Evolutionary conservation across 1,139 yeast genomes (phyloP), one percentile per base, ranked within the genome.

Genomic region (Pichia norvegensis): DNA sequence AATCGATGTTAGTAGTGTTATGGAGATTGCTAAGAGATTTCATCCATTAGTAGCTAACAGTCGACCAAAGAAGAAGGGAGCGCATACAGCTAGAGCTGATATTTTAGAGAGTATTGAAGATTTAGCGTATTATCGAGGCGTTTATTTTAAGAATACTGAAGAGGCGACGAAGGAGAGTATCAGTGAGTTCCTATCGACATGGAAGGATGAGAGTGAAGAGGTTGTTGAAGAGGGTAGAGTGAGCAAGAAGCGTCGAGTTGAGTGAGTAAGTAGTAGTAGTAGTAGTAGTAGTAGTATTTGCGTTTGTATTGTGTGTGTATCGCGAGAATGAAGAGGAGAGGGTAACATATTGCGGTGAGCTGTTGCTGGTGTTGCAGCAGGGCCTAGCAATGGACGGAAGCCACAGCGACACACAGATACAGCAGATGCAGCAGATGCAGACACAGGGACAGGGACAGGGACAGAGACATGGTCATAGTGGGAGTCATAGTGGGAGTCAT

Each of bases 81-180:
- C 72, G 1, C 99, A 94, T 62, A 90, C 97, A 0, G 98, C 98
- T 0, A 76, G 76, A 54, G 72, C 81, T 11, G 99, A 94, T 64
- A 90, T 94, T 42, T 59, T 85, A 46, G 98, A 92, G 62, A 86
- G 96, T 59, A 90, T 94, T 38, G 76, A 67, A 13, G 96, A 92
- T 61, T 70, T 92, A 58, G 74, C 71, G 55, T 92, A 94, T 87
- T 87, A 81, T 62, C 69, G 75, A 46, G 76, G 80, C 19, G 68
- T 84, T 57, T 88, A 86, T 56, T 68, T 81, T 39, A 56, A 56
- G 31, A 29, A 45, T 16, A 41, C 50, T 4, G 19, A 33, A 16
- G 41, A 41, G 20, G 46, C 41, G 35, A 33, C 20, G 2, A 22
- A 23, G 17, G 31, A 20, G 2, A 37, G 38, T 4, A 33, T 46